Base-by-base conservation (phyloP, 1,284 basidiomycete genomes). In the Testicularia cyperi region DNA sequence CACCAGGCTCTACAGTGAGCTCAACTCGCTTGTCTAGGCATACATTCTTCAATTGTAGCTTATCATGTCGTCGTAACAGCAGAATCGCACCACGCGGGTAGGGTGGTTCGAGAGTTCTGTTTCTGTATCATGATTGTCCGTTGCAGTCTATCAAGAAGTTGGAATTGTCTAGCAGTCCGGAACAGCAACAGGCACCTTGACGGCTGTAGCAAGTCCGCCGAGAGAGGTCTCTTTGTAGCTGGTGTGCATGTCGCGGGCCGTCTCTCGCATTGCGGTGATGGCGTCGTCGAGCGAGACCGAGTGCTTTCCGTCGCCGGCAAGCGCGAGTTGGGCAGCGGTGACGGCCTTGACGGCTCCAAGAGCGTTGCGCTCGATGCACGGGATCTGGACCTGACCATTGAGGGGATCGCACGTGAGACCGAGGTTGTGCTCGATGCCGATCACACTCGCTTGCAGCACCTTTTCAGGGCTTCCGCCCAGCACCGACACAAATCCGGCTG, bases 251-350 rank as follows among this genome's bases (percentile, higher is more conserved):
- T 80, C 80, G 21, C 77, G 61, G 2, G 92, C 92, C 0, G 92
- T 96, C 28, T 94, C 78, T 26, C 90, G 82, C 88, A 95, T 95
- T 2, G 92, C 94, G 73, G 91, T 88, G 45, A 97, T 96, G 0
- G 92, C 92, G 77, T 96, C 91, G 73, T 97, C 92, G 19, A 97
- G 80, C 0, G 87, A 88, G 34, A 94, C 89, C 22, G 85, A 85
- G 70, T 92, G 90, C 6, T 88, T 83, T 1, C 90, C 91, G 67
- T 88, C 83, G 1, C 56, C 55, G 2, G 92, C 90, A 82, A 96
- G 86, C 1, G 92, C 90, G 4, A 97, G 82, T 72, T 96, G 92
- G 7, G 91, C 75, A 83, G 88, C 88, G 0, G 77, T 77, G 3
- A 81, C 78, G 2, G 79, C 78, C 60, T 81, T 81, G 26, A 80